Conservation (phyloP, 108 stramenopile genomes). For the Poteriospumella lacustris region DNA sequence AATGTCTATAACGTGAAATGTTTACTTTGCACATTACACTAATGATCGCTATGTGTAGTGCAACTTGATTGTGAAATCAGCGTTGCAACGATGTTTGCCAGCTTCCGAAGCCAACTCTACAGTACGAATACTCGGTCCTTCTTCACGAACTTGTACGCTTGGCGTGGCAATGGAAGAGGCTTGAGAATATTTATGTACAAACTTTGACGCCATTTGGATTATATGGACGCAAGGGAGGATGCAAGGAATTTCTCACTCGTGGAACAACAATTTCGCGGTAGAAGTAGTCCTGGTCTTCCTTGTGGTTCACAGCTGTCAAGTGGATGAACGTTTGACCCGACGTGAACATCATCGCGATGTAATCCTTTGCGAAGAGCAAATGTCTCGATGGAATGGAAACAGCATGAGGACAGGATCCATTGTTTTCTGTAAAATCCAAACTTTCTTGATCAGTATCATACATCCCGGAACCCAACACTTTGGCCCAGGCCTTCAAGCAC, state of each 20-base stretch:
- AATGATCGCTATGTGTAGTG: too few relatives aligned
- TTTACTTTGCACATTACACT: too few relatives aligned
- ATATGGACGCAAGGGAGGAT: not conserved
- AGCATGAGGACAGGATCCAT: not conserved
- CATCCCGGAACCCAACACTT: slow-evolving; percentile 1
- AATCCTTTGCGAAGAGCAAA: slow-evolving; percentile 30
- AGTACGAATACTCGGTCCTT: too few relatives aligned
- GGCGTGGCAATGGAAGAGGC: too few relatives aligned
- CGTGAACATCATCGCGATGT: slow-evolving; percentile 20
- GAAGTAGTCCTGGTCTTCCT: slow-evolving; percentile 18
- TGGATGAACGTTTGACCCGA: slow-evolving; percentile 23
- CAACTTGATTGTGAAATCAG: too few relatives aligned
- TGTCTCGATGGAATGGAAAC: slow-evolving; percentile 16
- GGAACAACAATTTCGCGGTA: not conserved
- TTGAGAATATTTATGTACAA: too few relatives aligned
- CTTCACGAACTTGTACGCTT: too few relatives aligned
- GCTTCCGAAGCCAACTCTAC: too few relatives aligned
- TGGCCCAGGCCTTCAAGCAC: not conserved
- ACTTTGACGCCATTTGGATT: too few relatives aligned
- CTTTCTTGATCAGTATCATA: slow-evolving; percentile 27
- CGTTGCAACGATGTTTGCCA: too few relatives aligned
- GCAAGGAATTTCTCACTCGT: not conserved
- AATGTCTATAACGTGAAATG: too few relatives aligned
- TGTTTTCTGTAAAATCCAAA: slow-evolving; percentile 1
- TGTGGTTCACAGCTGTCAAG: not conserved